Evolutionary conservation across 495 filamentous ascomycete genomes (phyloP), one percentile per base, ranked within the genome.

Genomic region (Amorphotheca resinae): DNA sequence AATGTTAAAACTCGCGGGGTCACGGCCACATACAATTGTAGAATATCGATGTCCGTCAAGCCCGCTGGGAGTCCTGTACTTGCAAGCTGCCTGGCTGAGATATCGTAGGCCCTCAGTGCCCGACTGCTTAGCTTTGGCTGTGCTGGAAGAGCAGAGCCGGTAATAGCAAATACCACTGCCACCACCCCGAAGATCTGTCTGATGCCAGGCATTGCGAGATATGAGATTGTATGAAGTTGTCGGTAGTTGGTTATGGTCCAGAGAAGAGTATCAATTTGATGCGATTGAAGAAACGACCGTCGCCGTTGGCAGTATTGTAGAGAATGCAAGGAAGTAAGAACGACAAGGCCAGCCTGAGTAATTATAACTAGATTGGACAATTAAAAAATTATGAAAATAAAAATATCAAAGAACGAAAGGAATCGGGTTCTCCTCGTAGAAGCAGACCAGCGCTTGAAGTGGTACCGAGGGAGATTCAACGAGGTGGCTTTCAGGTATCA

Each of bases 1-100:
- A 22, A 31, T 25, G 20, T 25, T n/a, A n/a, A 25, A 30, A 17
- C 6, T 9, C 12, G 25, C 14, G 17, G 20, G 18, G 22, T 2
- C 11, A 5, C 16, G 25, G 9, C 16, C 35, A 39, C 75, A 58
- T 67, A 82, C 78, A 82, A 82, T 70, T 82, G 74, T 15, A 82
- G 68, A 46, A 82, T 81, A 54, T 82, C 77, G 35, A 79, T 54
- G 58, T 82, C 78, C 12, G 60, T 65, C 40, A 82, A 55, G 18
- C 68, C 74, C 17, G 48, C 53, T 11, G 52, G 52, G 40, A 62
- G 50, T 9, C 69, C 67, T 17, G 70, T 70, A 0, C 69, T 66
- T 4, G 65, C 67, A 46, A 70, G 64, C 54, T 76, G 70, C 38
- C 71, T 65, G 54, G 64, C 74, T 38, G 59, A 53, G 34, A 64